A percentile compares a stretch with the other conserved stretches of the same genome.
Conservation (phyloP, 225 moss, liverwort and hornwort genomes). For the Polytrichum formosum region DNA sequence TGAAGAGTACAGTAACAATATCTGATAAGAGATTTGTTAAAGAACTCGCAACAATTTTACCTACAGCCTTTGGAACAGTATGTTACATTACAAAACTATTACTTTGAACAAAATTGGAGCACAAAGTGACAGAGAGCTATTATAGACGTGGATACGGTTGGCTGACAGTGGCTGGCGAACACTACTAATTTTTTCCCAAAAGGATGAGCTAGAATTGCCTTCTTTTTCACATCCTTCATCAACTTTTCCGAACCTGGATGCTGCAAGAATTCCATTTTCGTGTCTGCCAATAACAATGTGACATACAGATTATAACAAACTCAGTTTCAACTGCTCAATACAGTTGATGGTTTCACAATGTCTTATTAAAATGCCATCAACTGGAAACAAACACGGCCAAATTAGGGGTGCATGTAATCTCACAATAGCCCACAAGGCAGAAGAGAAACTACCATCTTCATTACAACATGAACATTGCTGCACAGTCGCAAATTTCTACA, state of each 20-base stretch:
- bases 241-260: conserved; percentile 17
- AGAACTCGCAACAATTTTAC: not conserved
- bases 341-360: no score
- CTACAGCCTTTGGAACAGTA: not conserved
- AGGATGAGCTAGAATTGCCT: conserved; percentile 8
- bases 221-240: conserved; percentile 15
- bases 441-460: no score
- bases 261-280: conserved; percentile 66
- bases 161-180: conserved; percentile 31
- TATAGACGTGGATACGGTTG: conserved; percentile 40
- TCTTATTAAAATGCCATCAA: no score
- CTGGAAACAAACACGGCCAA: no score
- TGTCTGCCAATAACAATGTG: conserved; percentile 41
- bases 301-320: not conserved
- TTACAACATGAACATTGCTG: no score
- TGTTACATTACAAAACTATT: no score
- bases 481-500: no score
- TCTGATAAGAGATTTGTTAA: conserved; percentile 48
- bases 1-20: conserved; percentile 74
- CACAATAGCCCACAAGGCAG: not conserved
- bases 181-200: conserved; percentile 17
- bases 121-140: no score
- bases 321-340: not conserved
- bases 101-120: no score
- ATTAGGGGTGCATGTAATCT: no score